Base-by-base conservation (phyloP, 2,329 filamentous ascomycete genomes). In the Pseudogymnoascus sp. region DNA sequence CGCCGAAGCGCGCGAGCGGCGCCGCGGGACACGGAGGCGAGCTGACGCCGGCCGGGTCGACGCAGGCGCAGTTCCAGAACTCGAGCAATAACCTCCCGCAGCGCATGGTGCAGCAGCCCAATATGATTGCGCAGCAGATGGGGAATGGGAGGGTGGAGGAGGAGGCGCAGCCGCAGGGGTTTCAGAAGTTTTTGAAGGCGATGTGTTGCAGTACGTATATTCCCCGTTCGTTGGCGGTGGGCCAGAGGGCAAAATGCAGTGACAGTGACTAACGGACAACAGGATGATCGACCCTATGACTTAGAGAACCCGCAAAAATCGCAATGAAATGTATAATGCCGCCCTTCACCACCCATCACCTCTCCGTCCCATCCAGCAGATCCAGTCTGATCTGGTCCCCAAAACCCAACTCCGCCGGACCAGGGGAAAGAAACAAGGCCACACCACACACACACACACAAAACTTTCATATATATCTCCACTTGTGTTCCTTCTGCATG, bases 31-130 rank as follows among this genome's bases (percentile, higher is more conserved):
- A 84, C 76, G 83, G 87, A 73, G 83, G 87, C 76, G 90, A 96
- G 76, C 85, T 86, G 73, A 93, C 93, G 69, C 90, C 92, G 11
- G 89, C 93, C 74, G 91, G 90, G 72, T 96, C 92, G 74, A 97
- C 92, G 68, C 91, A 96, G 78, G 93, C 93, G 70, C 93, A 97
- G 76, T 97, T 96, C 83, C 92, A 96, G 80, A 93, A 92, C 83
- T 96, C 92, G 80, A 90, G 90, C 74, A 90, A 92, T 76, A 95
- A 96, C 77, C 83, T 96, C 69, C 85, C 89, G 61, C 81, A 87
- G 70, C 81, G 83, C 68, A 83, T 84, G 73, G 84, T 83, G 66
- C 80, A 83, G 67, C 85, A 87, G 73, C 80, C 82, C 65, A 84
- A 81, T 65, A 80, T 86, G 79, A 83, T 80, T 66, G 80, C 81